phyloP scores from a whole-genome alignment of 257 asterid species.

The Nyctanthes arbortristis region DNA sequence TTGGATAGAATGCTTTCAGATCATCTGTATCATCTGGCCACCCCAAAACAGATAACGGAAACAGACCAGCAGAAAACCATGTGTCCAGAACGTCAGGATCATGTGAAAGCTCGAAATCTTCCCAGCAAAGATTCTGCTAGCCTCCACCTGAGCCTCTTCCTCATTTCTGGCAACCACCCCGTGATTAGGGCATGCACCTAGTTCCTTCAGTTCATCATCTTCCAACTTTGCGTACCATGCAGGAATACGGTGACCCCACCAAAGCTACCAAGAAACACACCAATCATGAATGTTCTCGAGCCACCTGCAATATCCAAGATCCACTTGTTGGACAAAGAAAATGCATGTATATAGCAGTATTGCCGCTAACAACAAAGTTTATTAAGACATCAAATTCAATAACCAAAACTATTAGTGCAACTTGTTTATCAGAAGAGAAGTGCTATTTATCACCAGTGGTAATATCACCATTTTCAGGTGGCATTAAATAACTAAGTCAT shows the following conservation, averaged over 20 bases:
- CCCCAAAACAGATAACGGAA: slow-evolving; percentile 86
- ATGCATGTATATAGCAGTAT: no score
- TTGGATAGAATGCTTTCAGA: slow-evolving; percentile 76
- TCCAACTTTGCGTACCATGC: slow-evolving; percentile 87
- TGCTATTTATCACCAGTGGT: no score
- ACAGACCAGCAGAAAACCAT: slow-evolving; percentile 96
- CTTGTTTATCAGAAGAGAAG: no score
- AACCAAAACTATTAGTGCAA: neutral
- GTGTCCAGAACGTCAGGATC: slow-evolving; percentile 97
- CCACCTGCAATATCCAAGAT: slow-evolving; percentile 65
- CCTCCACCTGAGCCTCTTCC: slow-evolving; percentile 69
- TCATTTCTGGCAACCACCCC: slow-evolving; percentile 89
- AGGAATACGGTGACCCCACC: slow-evolving; percentile 99
- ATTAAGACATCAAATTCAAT: slow-evolving; percentile 9
- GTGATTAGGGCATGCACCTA: slow-evolving; percentile 59
- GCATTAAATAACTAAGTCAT: no score
- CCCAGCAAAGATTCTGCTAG: slow-evolving; percentile 53
- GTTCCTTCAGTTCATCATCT: slow-evolving; percentile 67
- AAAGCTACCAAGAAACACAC: slow-evolving; percentile 97
- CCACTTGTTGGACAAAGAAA: slow-evolving; percentile 6
- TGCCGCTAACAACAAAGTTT: no score
- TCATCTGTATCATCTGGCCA: slow-evolving; percentile 94
- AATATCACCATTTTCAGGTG: no score
- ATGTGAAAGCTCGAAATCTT: slow-evolving; percentile 65
- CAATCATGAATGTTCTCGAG: slow-evolving; percentile 96